Base-by-base conservation (phyloP, 345 rosid genomes). In the Triadica sebifera region DNA sequence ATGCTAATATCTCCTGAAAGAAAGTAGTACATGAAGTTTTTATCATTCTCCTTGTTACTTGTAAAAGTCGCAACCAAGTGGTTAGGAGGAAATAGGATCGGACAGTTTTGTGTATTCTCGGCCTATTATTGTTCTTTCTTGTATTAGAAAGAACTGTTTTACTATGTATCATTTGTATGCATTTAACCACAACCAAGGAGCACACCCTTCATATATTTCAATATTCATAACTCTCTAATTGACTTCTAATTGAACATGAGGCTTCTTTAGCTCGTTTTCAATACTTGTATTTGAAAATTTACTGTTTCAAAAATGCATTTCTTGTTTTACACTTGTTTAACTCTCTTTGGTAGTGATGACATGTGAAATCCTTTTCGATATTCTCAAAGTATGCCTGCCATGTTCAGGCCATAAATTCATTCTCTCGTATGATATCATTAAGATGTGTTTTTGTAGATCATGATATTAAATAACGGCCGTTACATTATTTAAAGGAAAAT, bases 401-500 rank as follows among this genome's bases (percentile, higher is more conserved):
- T 8, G 38, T 8, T 62, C 20, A 63, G 13, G 11, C 55, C 29
- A 69, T 39, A 20, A 51, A 10, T 69, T 69, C 17, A 19, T 69
- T 51, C 29, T 6, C n/a, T 69, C 46, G 38, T 20, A 34, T 37
- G 61, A 57, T 57, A 20, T 38, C 8, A 17, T 17, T 34, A 19
- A 63, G 20, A 39, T 39, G 20, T 41, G 19, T 37, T n/a, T n/a
- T n/a, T n/a, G n/a, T n/a, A n/a, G n/a, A n/a, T n/a, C n/a, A n/a
- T n/a, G n/a, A n/a, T n/a, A n/a, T n/a, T n/a, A n/a, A n/a, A n/a
- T n/a, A n/a, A n/a, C n/a, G n/a, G n/a, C n/a, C n/a, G n/a, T n/a
- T n/a, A n/a, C 66, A 75, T 75, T 75, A 85, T 53, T 53, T 24
- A 38, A 75, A 73, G 71, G 81, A 65, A 37, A 66, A 74, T 17